Evolutionary conservation across 441 rosid species (phyloP), one percentile per base, ranked within the genome.

Genomic region (Adansonia grandidieri): DNA sequence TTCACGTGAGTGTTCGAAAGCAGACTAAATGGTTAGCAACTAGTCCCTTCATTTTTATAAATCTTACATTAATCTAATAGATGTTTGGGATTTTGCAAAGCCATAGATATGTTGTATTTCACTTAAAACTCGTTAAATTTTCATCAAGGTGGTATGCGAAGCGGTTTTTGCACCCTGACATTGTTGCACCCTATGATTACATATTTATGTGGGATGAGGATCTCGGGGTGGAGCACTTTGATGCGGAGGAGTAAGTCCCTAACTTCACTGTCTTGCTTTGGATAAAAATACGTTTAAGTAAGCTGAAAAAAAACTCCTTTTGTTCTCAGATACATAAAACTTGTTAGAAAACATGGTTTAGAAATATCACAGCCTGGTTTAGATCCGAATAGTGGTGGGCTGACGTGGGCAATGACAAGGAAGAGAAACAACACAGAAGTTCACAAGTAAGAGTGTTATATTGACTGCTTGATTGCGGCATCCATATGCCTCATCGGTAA

Each of bases 341-440:
- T 94, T 85, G 93, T 91, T 32, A 90, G 73, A 82, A 95, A 93
- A 86, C 89, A 95, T 83, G 94, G 92, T 32, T 84, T 97, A 87
- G 99, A 97, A 84, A 94, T 97, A 73, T 97, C 99, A 64, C 99
- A 97, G 87, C 98, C 99, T 65, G 98, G 97, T 76, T 86, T 97
- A 76, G 94, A 93, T 79, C 96, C 97, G 2, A 83, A 87, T 10
- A 88, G 87, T 78, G 91, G 91, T 77, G 93, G 92, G 72, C 82
- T 93, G 76, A 95, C 97, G 19, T 95, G 99, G 99, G 92, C 87
- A 73, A 97, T 97, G 99, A 97, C 99, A 71, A 95, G 83, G 85
- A 89, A 82, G 83, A 92, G 94, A 89, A 86, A 85, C 57, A 89
- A 79, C 47, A 79, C 85, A 79, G 98, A 95, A 86, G 92, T 97